Conservation (phyloP, 2,329 filamentous ascomycete species). For the Trichoderma cornu-damae region DNA sequence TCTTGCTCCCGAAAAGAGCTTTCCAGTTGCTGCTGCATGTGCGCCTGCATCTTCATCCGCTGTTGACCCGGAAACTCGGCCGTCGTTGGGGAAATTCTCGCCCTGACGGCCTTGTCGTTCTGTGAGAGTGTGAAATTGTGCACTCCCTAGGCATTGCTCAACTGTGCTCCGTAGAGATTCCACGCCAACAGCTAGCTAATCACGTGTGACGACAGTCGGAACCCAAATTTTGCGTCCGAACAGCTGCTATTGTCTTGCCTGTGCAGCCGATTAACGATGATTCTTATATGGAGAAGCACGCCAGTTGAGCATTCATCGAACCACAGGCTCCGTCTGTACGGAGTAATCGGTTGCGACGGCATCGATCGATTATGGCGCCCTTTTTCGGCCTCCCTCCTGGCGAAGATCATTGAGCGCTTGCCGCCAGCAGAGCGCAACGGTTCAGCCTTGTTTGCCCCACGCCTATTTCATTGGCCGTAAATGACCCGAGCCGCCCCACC, state of each 20-base stretch:
- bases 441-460: conserved; percentile 18
- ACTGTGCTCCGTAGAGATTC: not conserved
- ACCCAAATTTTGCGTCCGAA: not conserved
- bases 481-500: not conserved
- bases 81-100: too few species aligned
- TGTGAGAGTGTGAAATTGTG: too few species aligned
- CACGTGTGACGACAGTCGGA: not conserved
- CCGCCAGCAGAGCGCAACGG: not conserved
- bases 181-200: not conserved
- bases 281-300: not conserved
- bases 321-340: not conserved
- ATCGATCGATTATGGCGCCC: not conserved
- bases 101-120: too few species aligned
- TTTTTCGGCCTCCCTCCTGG: not conserved
- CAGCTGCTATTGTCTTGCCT: not conserved
- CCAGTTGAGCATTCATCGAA: not conserved
- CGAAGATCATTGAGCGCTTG: not conserved
- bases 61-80: too few species aligned
- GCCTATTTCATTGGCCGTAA: not conserved
- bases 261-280: not conserved
- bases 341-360: not conserved
- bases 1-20: too few species aligned
- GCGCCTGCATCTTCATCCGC: too few species aligned
- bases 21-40: too few species aligned
- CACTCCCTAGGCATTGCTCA: too few species aligned